phyloP scores from a whole-genome alignment of 2,329 filamentous ascomycete species.

The Penicillium concentricum region DNA sequence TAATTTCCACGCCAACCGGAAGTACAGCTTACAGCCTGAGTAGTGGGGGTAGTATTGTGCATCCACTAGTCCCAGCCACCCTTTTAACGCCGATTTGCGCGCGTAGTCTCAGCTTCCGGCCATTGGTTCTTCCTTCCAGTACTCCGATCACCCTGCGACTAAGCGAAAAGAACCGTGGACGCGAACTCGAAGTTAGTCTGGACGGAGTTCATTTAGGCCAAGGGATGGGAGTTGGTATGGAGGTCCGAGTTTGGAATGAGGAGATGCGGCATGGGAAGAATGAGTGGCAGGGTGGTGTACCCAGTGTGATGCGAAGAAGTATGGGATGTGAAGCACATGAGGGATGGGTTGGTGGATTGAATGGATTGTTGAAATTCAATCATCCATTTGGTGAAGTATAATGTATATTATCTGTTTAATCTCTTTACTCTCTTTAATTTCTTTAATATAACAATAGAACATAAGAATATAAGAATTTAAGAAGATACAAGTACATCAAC shows the following conservation, averaged over 20 bases:
- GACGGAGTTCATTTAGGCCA: constrained; percentile 68
- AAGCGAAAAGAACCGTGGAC: constrained; percentile 74
- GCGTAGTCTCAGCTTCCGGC: constrained; percentile 85
- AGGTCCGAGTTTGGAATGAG: constrained; percentile 87
- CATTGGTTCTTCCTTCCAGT: constrained; percentile 82
- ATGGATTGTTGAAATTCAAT: constrained; percentile 93
- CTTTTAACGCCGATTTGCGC: constrained; percentile 94
- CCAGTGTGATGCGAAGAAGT: constrained; percentile 75
- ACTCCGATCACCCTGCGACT: constrained; percentile 79
- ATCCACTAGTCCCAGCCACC: constrained; percentile 84
- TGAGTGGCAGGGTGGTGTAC: constrained; percentile 75
- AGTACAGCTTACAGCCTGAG: constrained; percentile 95
- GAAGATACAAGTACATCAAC: not conserved
- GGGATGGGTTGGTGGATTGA: constrained; percentile 94
- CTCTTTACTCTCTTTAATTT: too few relatives aligned
- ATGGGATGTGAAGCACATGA: constrained; percentile 65
- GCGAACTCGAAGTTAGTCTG: constrained; percentile 75
- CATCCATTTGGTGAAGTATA: constrained; percentile 80
- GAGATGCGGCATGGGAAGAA: constrained; percentile 59
- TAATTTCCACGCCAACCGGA: constrained; percentile 89
- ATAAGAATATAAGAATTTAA: too few relatives aligned
- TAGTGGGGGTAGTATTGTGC: constrained; percentile 87
- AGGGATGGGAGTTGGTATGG: constrained; percentile 71
- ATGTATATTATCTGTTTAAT: not conserved
- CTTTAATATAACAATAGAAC: too few relatives aligned